Evolutionary conservation across 495 filamentous ascomycete species (phyloP), one percentile per base, ranked within the genome.

Genomic region (Trichoderma erinaceum): DNA sequence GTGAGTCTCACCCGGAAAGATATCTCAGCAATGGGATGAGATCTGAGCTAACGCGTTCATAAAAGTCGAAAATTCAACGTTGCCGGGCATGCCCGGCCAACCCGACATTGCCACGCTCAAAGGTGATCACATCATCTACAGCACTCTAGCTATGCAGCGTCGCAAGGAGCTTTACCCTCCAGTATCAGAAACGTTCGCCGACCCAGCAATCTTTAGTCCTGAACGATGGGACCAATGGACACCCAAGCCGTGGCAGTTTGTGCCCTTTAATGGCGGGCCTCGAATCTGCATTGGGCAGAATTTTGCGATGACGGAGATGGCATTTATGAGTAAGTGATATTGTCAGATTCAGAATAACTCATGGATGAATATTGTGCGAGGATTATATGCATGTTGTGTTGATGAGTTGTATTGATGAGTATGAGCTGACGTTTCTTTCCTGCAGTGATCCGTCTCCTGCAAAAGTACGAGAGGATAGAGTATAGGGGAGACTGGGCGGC

Each of bases 241-340:
- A 68, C 86, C 86, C 1, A 82, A 79, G 70, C 77, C 82, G 5
- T 91, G 89, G 89, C 77, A 79, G 44, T 87, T 85, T 71, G 72
- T 87, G 18, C 85, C 86, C 0, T 88, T 88, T 71, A 85, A 84
- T 69, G 85, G 86, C n/a, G 85, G 86, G 0, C 83, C 84, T 35
- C 73, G 83, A 10, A 82, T 83, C 27, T 88, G 79, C 41, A 73
- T 78, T 23, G 82, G 82, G 8, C 80, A 82, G 73, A 80, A 82
- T 67, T 86, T 87, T 70, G 86, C 85, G 15, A 75, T 87, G 73
- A 86, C 82, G 0, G 84, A 88, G 73, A 80, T 84, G 77, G 75
- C 77, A 1, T 80, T 76, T 71, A 75, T 71, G 23, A 65, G 76
- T 78, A 73, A 71, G 78, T 76, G 12, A 12, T 23, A 3, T 0